Conservation (phyloP, 192 early-diverging fungal species). For the Coemansia aciculifera region DNA sequence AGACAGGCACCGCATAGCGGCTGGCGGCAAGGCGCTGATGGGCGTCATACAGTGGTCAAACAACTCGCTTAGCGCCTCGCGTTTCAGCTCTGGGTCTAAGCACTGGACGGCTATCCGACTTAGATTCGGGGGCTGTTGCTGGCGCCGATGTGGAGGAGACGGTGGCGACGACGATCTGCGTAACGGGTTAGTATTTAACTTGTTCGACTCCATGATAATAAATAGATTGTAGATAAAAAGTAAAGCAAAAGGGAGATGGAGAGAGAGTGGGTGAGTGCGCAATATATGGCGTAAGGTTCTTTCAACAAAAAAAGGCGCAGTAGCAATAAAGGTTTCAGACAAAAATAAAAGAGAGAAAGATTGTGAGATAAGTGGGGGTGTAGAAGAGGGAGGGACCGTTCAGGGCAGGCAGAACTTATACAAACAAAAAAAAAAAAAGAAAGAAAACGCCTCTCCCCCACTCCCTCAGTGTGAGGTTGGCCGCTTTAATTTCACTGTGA, state of each 20-base stretch:
- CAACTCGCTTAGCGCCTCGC: conserved; percentile 53
- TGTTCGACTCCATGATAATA: conserved; percentile 1
- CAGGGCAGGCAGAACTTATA: neutral
- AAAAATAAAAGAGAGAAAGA: neutral
- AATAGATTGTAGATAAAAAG: neutral
- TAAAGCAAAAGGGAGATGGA: neutral
- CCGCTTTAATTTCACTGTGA: neutral
- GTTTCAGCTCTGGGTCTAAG: conserved; percentile 47
- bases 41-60: conserved; percentile 57
- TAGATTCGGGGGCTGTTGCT: neutral
- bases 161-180: conserved; percentile 20
- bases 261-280: neutral
- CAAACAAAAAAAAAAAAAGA: too few species aligned
- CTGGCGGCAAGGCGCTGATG: conserved; percentile 8
- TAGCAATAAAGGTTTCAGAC: conserved; percentile 2
- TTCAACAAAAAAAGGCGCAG: neutral
- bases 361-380: neutral
- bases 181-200: neutral
- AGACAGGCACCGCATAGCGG: neutral
- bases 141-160: neutral
- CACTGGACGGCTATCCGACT: conserved; percentile 42
- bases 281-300: neutral
- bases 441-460: neutral
- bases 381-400: neutral
- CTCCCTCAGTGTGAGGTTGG: neutral